Evolutionary conservation across 805 yeast genomes (phyloP).

Genomic region (Monosporozyma aquatica): DNA sequence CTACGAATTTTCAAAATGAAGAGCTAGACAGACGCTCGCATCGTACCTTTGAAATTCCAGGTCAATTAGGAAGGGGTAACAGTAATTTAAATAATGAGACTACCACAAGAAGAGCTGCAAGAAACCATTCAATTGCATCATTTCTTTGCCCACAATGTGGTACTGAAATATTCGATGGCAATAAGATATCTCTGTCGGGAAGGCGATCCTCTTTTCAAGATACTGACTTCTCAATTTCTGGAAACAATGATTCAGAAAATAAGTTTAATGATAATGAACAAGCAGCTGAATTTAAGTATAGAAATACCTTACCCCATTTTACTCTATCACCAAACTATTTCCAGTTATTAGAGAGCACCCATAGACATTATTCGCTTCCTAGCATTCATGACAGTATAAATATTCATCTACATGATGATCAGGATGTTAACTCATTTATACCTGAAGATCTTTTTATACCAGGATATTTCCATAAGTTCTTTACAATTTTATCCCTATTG

Average conservation of each 20-base stretch:
- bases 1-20: not conserved
- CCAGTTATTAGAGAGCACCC: constrained; percentile 2
- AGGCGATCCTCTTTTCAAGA: not conserved
- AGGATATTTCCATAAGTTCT: constrained; percentile 72
- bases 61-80: not conserved
- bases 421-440: constrained; percentile 17
- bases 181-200: not conserved
- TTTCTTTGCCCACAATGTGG: constrained; percentile 28
- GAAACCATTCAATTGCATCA: constrained; percentile 16
- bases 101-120: no score
- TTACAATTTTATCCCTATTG: constrained; percentile 46
- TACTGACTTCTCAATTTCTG: not conserved
- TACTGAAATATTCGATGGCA: constrained; percentile 15
- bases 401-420: not conserved
- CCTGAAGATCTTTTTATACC: constrained; percentile 61
- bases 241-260: not conserved
- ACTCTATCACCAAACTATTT: constrained; percentile 3
- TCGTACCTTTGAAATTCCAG: not conserved
- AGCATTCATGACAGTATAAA: not conserved
- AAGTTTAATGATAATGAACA: not conserved
- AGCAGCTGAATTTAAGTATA: constrained; percentile 5
- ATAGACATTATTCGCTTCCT: constrained; percentile 1
- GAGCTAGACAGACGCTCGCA: not conserved
- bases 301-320: constrained; percentile 1
- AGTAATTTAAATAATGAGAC: no score